Percentiles rank a stretch among this genome's conserved stretches.
Evolutionary conservation across 2,329 filamentous ascomycete species (phyloP).

Genomic region (Colletotrichum eleusines): DNA sequence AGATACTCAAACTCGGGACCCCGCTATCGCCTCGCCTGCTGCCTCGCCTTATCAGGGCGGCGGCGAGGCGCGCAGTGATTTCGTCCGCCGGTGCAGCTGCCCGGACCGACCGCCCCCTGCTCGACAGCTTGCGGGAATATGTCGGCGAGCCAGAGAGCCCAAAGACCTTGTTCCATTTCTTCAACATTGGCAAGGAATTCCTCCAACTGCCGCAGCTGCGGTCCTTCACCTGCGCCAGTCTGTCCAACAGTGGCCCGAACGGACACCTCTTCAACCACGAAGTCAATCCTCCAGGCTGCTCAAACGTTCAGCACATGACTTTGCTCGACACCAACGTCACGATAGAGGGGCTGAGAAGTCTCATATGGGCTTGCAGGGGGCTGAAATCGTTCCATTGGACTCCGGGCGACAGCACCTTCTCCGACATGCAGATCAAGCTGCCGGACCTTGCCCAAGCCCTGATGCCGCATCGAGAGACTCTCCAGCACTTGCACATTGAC

Average conservation of each 20-base stretch:
- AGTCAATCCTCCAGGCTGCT: slow-evolving; percentile 10
- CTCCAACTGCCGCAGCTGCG: slow-evolving; percentile 2
- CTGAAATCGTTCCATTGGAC: slow-evolving; percentile 12
- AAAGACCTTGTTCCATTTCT: slow-evolving; percentile 20
- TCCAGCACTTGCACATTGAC: slow-evolving; percentile 4
- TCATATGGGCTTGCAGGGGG: slow-evolving; percentile 5
- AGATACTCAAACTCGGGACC: slow-evolving; percentile 11
- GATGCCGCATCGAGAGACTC: neutral
- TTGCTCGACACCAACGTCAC: slow-evolving; percentile 12
- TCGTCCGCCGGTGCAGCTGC: neutral
- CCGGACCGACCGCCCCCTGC: neutral
- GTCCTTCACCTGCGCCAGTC: neutral
- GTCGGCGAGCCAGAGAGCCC: slow-evolving; percentile 13
- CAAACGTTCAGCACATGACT: slow-evolving; percentile 6
- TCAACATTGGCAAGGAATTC: slow-evolving; percentile 20
- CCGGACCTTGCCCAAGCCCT: neutral
- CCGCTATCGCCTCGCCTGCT: slow-evolving; percentile 12
- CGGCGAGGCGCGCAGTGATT: neutral
- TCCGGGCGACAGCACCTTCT: slow-evolving; percentile 11
- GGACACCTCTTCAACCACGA: slow-evolving; percentile 14
- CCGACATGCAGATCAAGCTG: slow-evolving; percentile 17
- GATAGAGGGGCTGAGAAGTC: neutral
- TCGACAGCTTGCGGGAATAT: slow-evolving; percentile 5
- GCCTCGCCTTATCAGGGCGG: slow-evolving; percentile 14
- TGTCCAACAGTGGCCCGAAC: slow-evolving; percentile 18